These are phyloP conservation scores for Pichia cabralensis DNA, from an alignment of 805 yeast species.

Conservation along the genomic window DNA sequence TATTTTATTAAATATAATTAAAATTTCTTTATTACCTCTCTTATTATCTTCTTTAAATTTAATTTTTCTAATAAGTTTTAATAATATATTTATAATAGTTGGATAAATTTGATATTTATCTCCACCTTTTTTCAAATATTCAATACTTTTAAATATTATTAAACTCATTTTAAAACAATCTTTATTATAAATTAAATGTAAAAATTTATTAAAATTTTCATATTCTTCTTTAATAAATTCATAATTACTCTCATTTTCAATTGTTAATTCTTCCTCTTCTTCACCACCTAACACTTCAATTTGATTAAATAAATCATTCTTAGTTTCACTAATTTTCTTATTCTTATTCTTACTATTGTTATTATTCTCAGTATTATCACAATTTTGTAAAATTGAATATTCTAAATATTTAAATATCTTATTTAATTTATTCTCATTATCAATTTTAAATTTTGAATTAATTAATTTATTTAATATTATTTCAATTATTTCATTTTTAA, in stretches of 20 bases:
- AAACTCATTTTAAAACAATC: constrained; percentile 39
- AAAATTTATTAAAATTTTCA: constrained; percentile 57
- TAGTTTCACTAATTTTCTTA: constrained; percentile 20
- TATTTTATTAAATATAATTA: constrained; percentile 55
- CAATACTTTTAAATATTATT: constrained; percentile 44
- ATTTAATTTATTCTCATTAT: constrained; percentile 40
- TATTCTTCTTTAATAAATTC: constrained; percentile 29
- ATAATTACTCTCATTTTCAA: constrained; percentile 12
- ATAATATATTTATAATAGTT: constrained; percentile 52
- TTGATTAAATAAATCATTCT: constrained; percentile 19
- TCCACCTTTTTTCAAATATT: constrained; percentile 35
- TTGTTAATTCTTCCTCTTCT: not conserved
- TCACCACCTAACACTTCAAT: no score
- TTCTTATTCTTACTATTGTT: constrained; percentile 23
- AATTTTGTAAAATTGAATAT: constrained; percentile 43
- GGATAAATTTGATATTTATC: constrained; percentile 55
- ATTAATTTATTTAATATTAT: constrained; percentile 53
- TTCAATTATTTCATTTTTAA: constrained; percentile 49
- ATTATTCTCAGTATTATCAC: no score
- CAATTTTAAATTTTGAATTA: constrained; percentile 27
- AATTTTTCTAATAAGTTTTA: constrained; percentile 48
- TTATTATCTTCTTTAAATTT: constrained; percentile 19
- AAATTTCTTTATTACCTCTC: constrained; percentile 14
- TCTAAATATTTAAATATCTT: constrained; percentile 48
- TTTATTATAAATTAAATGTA: constrained; percentile 50